phyloP scores from a whole-genome alignment of 495 filamentous ascomycete species.

The Cetradonia linearis region DNA sequence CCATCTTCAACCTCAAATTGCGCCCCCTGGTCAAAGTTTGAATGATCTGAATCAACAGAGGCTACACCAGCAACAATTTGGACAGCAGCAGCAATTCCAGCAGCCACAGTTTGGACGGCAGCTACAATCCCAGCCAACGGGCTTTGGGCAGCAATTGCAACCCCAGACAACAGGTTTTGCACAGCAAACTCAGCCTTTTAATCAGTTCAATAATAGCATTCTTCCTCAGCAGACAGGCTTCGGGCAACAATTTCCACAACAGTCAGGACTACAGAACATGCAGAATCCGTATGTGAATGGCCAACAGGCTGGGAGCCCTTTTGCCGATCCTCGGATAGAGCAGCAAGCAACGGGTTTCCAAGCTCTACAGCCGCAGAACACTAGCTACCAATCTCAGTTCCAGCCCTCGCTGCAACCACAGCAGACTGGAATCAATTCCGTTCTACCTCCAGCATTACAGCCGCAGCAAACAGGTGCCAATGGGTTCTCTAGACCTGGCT shows the following conservation, averaged over 20 bases:
- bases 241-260: constrained; percentile 32
- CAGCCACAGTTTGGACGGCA: constrained; percentile 23
- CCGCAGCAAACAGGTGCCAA: constrained; percentile 49
- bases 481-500: constrained; percentile 35
- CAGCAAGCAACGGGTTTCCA: constrained; percentile 42
- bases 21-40: constrained; percentile 65
- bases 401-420: constrained; percentile 41
- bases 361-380: constrained; percentile 52
- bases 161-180: constrained; percentile 37
- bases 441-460: constrained; percentile 45
- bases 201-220: constrained; percentile 25
- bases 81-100: constrained; percentile 9
- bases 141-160: constrained; percentile 47
- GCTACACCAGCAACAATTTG: constrained; percentile 34
- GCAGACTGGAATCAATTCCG: constrained; percentile 45
- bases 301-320: constrained; percentile 40
- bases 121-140: constrained; percentile 32
- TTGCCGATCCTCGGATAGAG: constrained; percentile 46
- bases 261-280: constrained; percentile 40
- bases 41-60: constrained; percentile 60
- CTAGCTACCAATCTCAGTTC: constrained; percentile 53
- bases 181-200: constrained; percentile 33
- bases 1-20: constrained; percentile 37
- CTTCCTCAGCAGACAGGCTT: constrained; percentile 42
- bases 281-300: constrained; percentile 37